Conservation (phyloP, 2,329 filamentous ascomycete species). For the Diaporthe humulicola region DNA sequence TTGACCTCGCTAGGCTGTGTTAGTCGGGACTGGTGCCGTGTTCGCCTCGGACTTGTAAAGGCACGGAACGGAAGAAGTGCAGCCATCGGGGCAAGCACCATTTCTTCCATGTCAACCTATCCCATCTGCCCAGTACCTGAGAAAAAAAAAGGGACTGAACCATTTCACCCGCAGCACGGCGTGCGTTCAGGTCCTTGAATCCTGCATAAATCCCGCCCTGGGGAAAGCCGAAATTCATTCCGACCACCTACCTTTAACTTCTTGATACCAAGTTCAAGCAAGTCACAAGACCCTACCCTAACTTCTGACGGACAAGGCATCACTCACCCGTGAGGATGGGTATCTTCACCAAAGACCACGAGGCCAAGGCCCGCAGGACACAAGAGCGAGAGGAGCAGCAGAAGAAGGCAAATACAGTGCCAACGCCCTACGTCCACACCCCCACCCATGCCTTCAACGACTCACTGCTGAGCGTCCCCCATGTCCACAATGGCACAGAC, state of each 20-base stretch:
- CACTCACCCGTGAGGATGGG: not conserved
- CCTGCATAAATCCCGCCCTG: not conserved
- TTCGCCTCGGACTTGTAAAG: not conserved
- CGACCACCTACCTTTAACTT: not conserved
- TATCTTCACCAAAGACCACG: not conserved
- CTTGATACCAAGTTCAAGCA: not conserved
- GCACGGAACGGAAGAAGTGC: not conserved
- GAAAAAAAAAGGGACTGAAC: not conserved
- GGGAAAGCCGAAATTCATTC: not conserved
- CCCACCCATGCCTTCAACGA: not conserved
- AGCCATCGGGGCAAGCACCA: too few relatives aligned
- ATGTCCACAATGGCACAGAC: not conserved
- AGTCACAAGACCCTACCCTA: too few relatives aligned
- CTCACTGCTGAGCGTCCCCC: not conserved
- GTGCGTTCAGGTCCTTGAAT: not conserved
- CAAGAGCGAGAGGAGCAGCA: constrained; percentile 10
- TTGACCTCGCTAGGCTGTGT: not conserved
- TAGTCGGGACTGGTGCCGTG: not conserved
- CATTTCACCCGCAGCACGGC: not conserved
- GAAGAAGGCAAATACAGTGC: not conserved
- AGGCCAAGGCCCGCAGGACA: constrained; percentile 9
- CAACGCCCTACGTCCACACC: not conserved
- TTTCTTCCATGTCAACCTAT: not conserved
- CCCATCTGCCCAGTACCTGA: not conserved
- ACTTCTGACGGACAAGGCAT: too few relatives aligned